Evolutionary conservation across 2,329 filamentous ascomycete genomes (phyloP), one percentile per base, ranked within the genome.

Genomic region (Parasarocladium wereldwijsianum): DNA sequence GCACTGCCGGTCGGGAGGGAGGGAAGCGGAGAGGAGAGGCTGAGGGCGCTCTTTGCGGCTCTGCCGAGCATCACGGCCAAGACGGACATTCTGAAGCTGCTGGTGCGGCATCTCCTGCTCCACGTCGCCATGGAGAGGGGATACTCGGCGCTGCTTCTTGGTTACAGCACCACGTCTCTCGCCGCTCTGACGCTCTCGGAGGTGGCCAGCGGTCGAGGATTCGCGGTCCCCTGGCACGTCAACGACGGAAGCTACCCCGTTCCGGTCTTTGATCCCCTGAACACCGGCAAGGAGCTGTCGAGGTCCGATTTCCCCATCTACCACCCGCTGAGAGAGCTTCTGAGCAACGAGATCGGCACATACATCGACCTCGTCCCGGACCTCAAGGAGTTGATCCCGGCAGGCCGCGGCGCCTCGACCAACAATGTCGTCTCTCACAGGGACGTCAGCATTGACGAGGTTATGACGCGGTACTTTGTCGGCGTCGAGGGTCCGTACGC

Each of bases 151-250:
- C 65, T 96, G 24, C 55, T 96, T 2, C 77, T 90, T 52, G 86
- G 82, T 14, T 76, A 87, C 53, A 92, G 74, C 40, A 93, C 90
- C 13, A 94, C 85, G 5, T 71, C 76, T 11, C 71, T 98, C 17
- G 87, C 90, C 4, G 83, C 87, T 40, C 75, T 83, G 44, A 82
- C 84, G 1, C 69, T 98, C 10, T 66, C 83, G 6, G 83, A 90
- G 54, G 85, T 87, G 3, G 85, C 87, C 15, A 94, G 93, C 54
- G 90, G 90, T 2, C 70, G 87, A 28, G 90, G 87, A 1, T 85
- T 78, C 40, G 72, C 79, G 4, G 57, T 96, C 13, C 82, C 86
- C 1, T 87, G 78, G 74, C 71, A 81, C 41, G 70, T 86, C 11
- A 72, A 75, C 29, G 90, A 96, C 49, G 85, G 84, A 5, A 54